Evolutionary conservation across 768 basidiomycete species (phyloP).

Genomic region (Roridomyces roridus): DNA sequence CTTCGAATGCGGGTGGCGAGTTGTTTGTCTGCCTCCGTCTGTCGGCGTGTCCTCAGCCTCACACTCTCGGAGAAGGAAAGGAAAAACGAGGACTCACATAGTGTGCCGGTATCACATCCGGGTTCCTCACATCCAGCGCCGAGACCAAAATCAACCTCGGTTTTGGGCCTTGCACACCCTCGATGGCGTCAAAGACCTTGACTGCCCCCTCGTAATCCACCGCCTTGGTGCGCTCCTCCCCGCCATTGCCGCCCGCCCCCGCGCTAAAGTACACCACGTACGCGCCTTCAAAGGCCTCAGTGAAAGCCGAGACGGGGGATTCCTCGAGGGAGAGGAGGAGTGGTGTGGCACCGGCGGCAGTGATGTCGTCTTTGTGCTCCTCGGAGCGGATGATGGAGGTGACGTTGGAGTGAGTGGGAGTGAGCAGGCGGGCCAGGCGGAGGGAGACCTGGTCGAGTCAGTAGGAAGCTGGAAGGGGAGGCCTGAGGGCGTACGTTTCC

Average conservation of each 20-base stretch:
- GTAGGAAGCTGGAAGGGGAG: neutral
- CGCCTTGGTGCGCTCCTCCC: conserved; percentile 56
- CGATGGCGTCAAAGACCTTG: conserved; percentile 75
- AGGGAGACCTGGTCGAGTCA: conserved; percentile 4
- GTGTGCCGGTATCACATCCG: conserved; percentile 52
- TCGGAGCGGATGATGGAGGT: conserved; percentile 59
- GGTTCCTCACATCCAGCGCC: conserved; percentile 61
- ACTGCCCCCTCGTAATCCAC: conserved; percentile 71
- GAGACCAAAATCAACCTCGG: conserved; percentile 66
- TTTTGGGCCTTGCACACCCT: conserved; percentile 50
- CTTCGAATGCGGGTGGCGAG: conserved; percentile 47
- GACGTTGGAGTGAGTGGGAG: neutral
- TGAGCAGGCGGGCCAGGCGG: conserved; percentile 15
- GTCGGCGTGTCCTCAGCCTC: neutral
- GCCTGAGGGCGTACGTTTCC: conserved; percentile 47
- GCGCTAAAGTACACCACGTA: conserved; percentile 56
- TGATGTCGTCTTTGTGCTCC: conserved; percentile 55
- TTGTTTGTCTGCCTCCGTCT: conserved; percentile 55
- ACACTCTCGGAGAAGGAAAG: neutral
- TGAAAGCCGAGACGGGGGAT: conserved; percentile 50
- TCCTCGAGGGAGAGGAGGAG: conserved; percentile 65
- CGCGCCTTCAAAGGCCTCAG: conserved; percentile 43
- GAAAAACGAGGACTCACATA: conserved; percentile 45
- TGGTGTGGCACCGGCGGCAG: conserved; percentile 47
- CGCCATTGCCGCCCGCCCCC: conserved; percentile 65